Evolutionary conservation across 2,329 filamentous ascomycete species (phyloP), one percentile per base, ranked within the genome.

Genomic region (Colletotrichum caudatum): DNA sequence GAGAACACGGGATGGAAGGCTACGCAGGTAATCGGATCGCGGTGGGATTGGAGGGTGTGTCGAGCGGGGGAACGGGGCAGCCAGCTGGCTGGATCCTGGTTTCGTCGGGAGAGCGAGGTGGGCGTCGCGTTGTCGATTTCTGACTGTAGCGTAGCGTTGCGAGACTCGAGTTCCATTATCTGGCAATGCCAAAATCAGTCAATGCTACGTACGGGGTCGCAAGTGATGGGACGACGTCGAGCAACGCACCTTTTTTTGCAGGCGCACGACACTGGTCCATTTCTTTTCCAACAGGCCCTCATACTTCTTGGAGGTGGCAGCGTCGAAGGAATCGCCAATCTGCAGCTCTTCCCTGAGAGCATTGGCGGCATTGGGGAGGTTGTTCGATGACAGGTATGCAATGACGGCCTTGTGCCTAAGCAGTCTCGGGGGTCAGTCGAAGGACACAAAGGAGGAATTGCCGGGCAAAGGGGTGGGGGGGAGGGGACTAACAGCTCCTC

Each of bases 231-330:
- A 14, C 20, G 54, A 57, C 59, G 26, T 23, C 63, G 39, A 53
- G 41, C 56, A 65, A 74, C 82, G 62, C 82, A 93, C 94, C 93
- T 97, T 98, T 83, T 97, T 98, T 83, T 98, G 95, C 81, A 98
- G 82, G 73, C 95, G 89, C 77, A 98, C 94, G 37, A 98, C 93
- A 77, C 94, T 96, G 26, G 95, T 98, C 95, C 95, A 98, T 86
- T 98, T 98, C 89, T 97, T 98, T 87, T 98, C 95, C 75, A 98
- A 83, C 37, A 98, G 83, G 1, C 93, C 93, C 82, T 97, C 94
- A 84, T 98, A 98, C 83, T 97, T 97, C 85, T 97, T 97, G 64
- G 92, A 88, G 26, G 94, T 97, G 23, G 89, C 88, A 73, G 93
- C 87, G 79, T 97, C 94, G 77, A 97, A 95, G 59, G 84, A 83